These are phyloP conservation scores for Scheffersomyces parashehatae DNA, from an alignment of 1,139 yeast species.

Conservation along the genomic window DNA sequence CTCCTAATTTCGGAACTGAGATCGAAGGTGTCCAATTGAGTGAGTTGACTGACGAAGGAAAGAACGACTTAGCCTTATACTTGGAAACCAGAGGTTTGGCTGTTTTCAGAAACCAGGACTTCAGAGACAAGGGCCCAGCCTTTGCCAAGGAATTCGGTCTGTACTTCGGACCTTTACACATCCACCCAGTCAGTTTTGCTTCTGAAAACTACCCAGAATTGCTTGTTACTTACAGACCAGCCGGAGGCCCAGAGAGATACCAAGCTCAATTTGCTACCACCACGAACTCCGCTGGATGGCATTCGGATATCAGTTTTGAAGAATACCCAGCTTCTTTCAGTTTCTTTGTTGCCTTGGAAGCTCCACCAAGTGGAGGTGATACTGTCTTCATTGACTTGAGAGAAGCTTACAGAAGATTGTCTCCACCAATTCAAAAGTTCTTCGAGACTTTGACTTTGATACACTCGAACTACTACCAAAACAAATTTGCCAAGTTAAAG, in stretches of 20 bases:
- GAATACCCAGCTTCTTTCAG: slow-evolving; percentile 32
- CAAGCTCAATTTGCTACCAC: slow-evolving; percentile 19
- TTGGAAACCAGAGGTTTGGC: slow-evolving; percentile 34
- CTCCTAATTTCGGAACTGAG: slow-evolving; percentile 36
- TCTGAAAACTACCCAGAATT: slow-evolving; percentile 30
- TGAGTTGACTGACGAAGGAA: slow-evolving; percentile 29
- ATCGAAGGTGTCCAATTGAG: slow-evolving; percentile 33
- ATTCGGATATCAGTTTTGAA: slow-evolving; percentile 35
- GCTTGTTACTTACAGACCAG: slow-evolving; percentile 30
- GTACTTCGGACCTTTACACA: slow-evolving; percentile 34
- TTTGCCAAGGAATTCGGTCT: slow-evolving; percentile 29
- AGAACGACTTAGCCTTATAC: slow-evolving; percentile 33
- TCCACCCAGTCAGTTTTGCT: slow-evolving; percentile 30
- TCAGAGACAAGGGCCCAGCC: slow-evolving; percentile 30
- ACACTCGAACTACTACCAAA: slow-evolving; percentile 27
- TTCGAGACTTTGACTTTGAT: slow-evolving; percentile 28
- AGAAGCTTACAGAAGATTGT: slow-evolving; percentile 33
- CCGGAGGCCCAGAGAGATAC: slow-evolving; percentile 25
- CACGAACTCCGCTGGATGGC: slow-evolving; percentile 23
- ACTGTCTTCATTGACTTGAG: slow-evolving; percentile 33
- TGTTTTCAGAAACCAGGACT: slow-evolving; percentile 33
- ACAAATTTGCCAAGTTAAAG: slow-evolving; percentile 14
- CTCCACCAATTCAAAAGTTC: slow-evolving; percentile 28
- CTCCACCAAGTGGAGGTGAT: slow-evolving; percentile 35
- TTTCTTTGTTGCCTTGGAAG: slow-evolving; percentile 32